phyloP scores from a whole-genome alignment of 2,329 filamentous ascomycete species.

The Xylaria sp. region DNA sequence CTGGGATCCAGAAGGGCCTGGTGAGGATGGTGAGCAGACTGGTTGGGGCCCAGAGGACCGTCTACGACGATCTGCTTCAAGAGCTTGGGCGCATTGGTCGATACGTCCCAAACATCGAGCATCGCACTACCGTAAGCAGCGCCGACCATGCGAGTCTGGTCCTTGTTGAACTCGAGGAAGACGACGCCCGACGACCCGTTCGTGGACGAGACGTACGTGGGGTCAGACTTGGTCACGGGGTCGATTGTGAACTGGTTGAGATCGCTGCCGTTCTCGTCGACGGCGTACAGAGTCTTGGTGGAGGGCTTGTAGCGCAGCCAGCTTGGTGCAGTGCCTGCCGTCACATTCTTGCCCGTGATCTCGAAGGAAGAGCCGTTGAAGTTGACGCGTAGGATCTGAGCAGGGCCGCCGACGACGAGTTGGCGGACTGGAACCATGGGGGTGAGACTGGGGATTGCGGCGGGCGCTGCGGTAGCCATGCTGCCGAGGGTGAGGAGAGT shows the following conservation, averaged over 20 bases:
- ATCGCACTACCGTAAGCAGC: slow-evolving; percentile 56
- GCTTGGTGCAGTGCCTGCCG: slow-evolving; percentile 52
- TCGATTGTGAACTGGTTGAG: slow-evolving; percentile 57
- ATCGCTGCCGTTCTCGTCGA: slow-evolving; percentile 58
- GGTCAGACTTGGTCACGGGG: slow-evolving; percentile 44
- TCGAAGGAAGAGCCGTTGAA: slow-evolving; percentile 57
- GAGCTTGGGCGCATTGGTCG: slow-evolving; percentile 50
- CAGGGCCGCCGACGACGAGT: slow-evolving; percentile 56
- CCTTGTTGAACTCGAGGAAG: slow-evolving; percentile 59
- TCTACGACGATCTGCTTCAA: slow-evolving; percentile 54
- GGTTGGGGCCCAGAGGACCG: slow-evolving; percentile 49
- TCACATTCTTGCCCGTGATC: slow-evolving; percentile 51
- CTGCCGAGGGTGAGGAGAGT: slow-evolving; percentile 43
- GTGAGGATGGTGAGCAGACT: slow-evolving; percentile 56
- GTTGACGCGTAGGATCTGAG: slow-evolving; percentile 55
- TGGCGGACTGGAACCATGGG: slow-evolving; percentile 41
- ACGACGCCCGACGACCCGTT: slow-evolving; percentile 59
- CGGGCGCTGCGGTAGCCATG: slow-evolving; percentile 43
- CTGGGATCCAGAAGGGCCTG: slow-evolving; percentile 61
- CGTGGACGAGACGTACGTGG: slow-evolving; percentile 46
- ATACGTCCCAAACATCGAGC: slow-evolving; percentile 60
- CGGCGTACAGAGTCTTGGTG: slow-evolving; percentile 57
- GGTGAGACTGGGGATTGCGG: neutral
- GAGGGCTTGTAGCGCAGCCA: slow-evolving; percentile 58
- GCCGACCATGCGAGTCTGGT: slow-evolving; percentile 59